Evolutionary conservation across 2,329 filamentous ascomycete species (phyloP).

Genomic region (Aureobasidium sp.): DNA sequence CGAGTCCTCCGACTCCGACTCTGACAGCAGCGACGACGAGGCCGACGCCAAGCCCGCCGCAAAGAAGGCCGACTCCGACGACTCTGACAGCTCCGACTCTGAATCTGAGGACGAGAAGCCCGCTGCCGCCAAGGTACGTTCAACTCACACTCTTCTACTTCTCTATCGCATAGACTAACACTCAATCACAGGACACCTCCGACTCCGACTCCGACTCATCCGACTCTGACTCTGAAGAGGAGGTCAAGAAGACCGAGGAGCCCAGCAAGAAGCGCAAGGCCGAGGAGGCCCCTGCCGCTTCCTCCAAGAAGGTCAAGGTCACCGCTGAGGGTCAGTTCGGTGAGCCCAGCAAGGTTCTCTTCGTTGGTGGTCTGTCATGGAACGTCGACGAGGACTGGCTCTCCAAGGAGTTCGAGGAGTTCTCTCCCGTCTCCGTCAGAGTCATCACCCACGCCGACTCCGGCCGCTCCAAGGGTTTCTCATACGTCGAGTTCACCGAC

Average conservation of each 20-base stretch:
- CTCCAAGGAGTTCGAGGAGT: constrained; percentile 69
- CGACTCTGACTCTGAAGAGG: constrained; percentile 28
- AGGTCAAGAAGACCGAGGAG: constrained; percentile 34
- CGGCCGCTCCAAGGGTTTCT: constrained; percentile 81
- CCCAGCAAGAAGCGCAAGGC: constrained; percentile 30
- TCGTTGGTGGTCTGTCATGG: constrained; percentile 87
- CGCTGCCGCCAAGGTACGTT: constrained; percentile 23
- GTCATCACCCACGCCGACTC: constrained; percentile 75
- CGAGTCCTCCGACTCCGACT: constrained; percentile 19
- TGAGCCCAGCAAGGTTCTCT: constrained; percentile 58
- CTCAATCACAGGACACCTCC: constrained; percentile 4
- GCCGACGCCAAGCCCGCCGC: constrained; percentile 26
- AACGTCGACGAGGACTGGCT: constrained; percentile 78
- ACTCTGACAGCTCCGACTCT: constrained; percentile 14
- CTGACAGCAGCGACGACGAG: constrained; percentile 14
- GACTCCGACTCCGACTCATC: constrained; percentile 17
- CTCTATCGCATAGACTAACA: background rate
- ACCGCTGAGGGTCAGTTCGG: constrained; percentile 40
- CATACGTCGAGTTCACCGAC: constrained; percentile 79
- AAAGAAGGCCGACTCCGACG: constrained; percentile 23
- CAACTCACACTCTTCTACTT: background rate
- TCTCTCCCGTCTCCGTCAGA: constrained; percentile 61
- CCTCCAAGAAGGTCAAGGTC: constrained; percentile 27
- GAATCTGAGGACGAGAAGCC: constrained; percentile 23
- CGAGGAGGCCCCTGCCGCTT: constrained; percentile 39